Conservation (phyloP, 2,329 filamentous ascomycete genomes). For the Chaetomium globosum region DNA sequence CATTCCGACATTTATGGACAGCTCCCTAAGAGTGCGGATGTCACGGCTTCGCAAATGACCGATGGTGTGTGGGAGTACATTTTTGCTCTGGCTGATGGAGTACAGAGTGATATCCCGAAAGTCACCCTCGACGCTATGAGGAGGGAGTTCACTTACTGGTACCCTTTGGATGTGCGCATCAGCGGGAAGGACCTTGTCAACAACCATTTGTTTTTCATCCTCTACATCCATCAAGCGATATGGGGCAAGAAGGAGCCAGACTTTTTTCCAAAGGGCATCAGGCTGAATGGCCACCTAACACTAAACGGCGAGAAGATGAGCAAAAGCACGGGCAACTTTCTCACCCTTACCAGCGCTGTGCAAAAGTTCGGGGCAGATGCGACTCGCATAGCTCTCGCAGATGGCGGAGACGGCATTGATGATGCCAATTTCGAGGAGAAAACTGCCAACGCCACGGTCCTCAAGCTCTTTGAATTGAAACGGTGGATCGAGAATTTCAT, state of each 20-base stretch:
- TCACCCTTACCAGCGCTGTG: neutral
- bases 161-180: too few species aligned
- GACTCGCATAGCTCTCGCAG: conserved; percentile 37
- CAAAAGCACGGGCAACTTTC: neutral
- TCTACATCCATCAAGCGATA: too few species aligned
- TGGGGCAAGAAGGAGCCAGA: too few species aligned
- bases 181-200: too few species aligned
- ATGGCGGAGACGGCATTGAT: conserved; percentile 70
- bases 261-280: too few species aligned
- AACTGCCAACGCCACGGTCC: conserved; percentile 68
- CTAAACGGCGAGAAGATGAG: too few species aligned
- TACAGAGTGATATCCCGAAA: too few species aligned
- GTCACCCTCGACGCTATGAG: too few species aligned
- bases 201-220: too few species aligned
- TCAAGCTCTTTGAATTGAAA: conserved; percentile 66
- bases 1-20: neutral
- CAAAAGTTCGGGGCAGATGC: neutral
- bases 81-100: too few species aligned
- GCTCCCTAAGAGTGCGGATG: neutral
- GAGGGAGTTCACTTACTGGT: too few species aligned
- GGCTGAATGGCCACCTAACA: too few species aligned
- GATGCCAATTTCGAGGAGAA: conserved; percentile 73
- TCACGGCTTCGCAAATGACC: neutral
- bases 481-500: neutral
- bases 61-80: neutral